These are phyloP conservation scores for Choanephora cucurbitarum DNA, from an alignment of 371 early-diverging fungal species.

Conservation along the genomic window DNA sequence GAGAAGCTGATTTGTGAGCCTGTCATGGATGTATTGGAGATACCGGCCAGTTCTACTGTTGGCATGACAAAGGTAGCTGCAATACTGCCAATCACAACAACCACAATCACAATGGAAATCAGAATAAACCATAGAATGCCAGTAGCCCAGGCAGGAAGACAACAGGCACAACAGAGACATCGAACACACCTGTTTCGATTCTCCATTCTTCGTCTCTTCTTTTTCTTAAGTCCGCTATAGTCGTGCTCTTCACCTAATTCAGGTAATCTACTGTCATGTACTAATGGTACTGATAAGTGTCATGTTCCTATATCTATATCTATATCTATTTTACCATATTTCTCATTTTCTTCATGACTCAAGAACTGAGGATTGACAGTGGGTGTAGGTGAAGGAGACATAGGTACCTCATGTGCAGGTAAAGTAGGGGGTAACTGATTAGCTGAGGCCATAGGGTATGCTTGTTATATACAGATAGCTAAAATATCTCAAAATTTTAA, in stretches of 20 bases:
- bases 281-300: too few relatives aligned
- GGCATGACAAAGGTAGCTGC: slow-evolving; percentile 44
- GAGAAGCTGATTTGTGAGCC: slow-evolving; percentile 32
- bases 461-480: neutral
- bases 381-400: slow-evolving; percentile 24
- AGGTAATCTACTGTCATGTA: too few relatives aligned
- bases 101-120: slow-evolving; percentile 37
- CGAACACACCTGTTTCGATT: slow-evolving; percentile 36
- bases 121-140: slow-evolving; percentile 45
- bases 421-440: slow-evolving; percentile 4
- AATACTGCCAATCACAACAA: slow-evolving; percentile 38
- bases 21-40: slow-evolving; percentile 21
- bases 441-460: slow-evolving; percentile 1
- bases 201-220: slow-evolving; percentile 28
- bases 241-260: slow-evolving; percentile 10
- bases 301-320: too few relatives aligned
- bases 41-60: slow-evolving; percentile 32
- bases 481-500: neutral
- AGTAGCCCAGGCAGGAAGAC: slow-evolving; percentile 45
- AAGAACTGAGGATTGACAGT: slow-evolving; percentile 16
- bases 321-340: slow-evolving; percentile 5
- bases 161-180: slow-evolving; percentile 48
- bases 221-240: slow-evolving; percentile 5
- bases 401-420: slow-evolving; percentile 9
- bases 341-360: neutral